Percentiles rank a stretch among this genome's conserved stretches.
Evolutionary conservation across 1,139 yeast species (phyloP).

Genomic region (Diutina sp.): DNA sequence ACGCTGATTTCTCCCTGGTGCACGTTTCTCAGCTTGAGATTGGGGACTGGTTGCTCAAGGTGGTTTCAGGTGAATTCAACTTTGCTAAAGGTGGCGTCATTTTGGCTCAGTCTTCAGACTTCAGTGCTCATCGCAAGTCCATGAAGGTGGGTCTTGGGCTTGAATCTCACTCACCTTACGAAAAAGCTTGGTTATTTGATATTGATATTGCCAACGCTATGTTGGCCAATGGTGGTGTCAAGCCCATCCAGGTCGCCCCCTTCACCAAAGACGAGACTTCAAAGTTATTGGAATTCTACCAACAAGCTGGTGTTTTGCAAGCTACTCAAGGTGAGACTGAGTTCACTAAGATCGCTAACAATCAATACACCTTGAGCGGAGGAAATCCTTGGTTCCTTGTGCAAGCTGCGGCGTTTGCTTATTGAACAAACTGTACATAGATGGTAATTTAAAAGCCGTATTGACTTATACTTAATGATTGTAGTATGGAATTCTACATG

Average conservation of each 20-base stretch:
- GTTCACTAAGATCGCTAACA: background rate
- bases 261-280: conserved; percentile 43
- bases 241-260: conserved; percentile 34
- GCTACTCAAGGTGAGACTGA: background rate
- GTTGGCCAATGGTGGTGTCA: conserved; percentile 34
- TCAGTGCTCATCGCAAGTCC: conserved; percentile 27
- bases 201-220: conserved; percentile 35
- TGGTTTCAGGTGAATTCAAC: conserved; percentile 39
- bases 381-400: background rate
- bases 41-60: conserved; percentile 44
- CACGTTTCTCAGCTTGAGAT: conserved; percentile 56
- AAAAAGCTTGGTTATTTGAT: conserved; percentile 39
- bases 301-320: conserved; percentile 40
- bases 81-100: conserved; percentile 55
- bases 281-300: conserved; percentile 39
- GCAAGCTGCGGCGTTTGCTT: conserved; percentile 1
- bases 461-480: background rate
- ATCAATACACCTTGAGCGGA: background rate
- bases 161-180: conserved; percentile 45
- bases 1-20: conserved; percentile 43
- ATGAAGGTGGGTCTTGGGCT: conserved; percentile 49
- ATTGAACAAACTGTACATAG: background rate
- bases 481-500: background rate
- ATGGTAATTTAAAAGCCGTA: background rate
- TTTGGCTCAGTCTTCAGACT: conserved; percentile 40